Evolutionary conservation across 2,329 filamentous ascomycete genomes (phyloP).

Genomic region (Ceratocystis papillata): DNA sequence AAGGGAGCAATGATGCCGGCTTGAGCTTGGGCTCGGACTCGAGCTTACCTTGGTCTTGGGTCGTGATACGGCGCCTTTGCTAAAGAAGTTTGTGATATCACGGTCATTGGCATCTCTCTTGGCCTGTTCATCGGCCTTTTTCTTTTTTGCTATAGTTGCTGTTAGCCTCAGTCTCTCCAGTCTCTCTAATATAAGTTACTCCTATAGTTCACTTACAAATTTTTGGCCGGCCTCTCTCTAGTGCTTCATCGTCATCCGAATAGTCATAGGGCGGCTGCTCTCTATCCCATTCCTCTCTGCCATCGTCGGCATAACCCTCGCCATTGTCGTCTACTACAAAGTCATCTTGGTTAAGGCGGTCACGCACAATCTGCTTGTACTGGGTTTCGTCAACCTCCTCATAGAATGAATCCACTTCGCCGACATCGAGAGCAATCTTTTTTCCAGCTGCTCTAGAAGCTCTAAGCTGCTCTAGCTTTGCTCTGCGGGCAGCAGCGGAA

Average conservation of each 20-base stretch:
- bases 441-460: slow-evolving; percentile 81
- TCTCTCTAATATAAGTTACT: slow-evolving; percentile 12
- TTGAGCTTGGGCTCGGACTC: neutral
- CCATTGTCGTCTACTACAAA: slow-evolving; percentile 98
- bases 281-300: slow-evolving; percentile 85
- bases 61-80: slow-evolving; percentile 54
- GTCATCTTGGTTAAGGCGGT: slow-evolving; percentile 83
- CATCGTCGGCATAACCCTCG: slow-evolving; percentile 92
- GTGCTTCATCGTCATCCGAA: slow-evolving; percentile 53
- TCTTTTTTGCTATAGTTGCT: slow-evolving; percentile 58
- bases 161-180: neutral
- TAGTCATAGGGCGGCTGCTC: slow-evolving; percentile 58
- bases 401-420: slow-evolving; percentile 76
- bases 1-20: neutral
- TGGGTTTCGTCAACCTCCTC: slow-evolving; percentile 94
- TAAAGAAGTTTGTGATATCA: slow-evolving; percentile 92
- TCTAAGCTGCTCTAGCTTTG: slow-evolving; percentile 64
- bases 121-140: slow-evolving; percentile 75
- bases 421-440: slow-evolving; percentile 78
- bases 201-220: slow-evolving; percentile 33
- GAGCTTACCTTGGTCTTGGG: slow-evolving; percentile 66
- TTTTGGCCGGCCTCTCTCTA: slow-evolving; percentile 38
- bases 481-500: slow-evolving; percentile 35
- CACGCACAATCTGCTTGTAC: slow-evolving; percentile 91
- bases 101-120: slow-evolving; percentile 79